A percentile compares a stretch with the other conserved stretches of the same genome.
Conservation (phyloP, 2,329 filamentous ascomycete genomes). For the Apiospora malaysiana region DNA sequence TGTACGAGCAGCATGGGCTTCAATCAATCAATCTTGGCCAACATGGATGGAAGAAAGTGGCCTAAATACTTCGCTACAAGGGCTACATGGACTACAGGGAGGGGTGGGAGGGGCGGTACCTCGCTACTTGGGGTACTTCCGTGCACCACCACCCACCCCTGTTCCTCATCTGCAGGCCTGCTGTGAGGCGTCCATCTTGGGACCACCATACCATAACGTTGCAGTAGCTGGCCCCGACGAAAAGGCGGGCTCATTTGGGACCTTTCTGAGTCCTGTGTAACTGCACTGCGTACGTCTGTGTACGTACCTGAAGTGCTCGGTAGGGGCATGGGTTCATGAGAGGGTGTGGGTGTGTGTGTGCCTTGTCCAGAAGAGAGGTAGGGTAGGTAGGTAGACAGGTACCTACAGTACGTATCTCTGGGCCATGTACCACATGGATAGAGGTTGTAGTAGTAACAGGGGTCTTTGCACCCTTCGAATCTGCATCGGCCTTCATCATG, state of each 20-base stretch:
- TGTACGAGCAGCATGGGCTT: slow-evolving; percentile 1
- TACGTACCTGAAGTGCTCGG: slow-evolving; percentile 4
- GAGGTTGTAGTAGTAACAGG: neutral
- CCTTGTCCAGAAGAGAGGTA: neutral
- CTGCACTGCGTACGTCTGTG: slow-evolving; percentile 15
- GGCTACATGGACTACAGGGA: too few relatives aligned
- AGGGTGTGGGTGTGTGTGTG: neutral
- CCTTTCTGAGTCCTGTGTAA: slow-evolving; percentile 15
- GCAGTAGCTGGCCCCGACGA: slow-evolving; percentile 26
- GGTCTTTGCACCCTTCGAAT: slow-evolving; percentile 17
- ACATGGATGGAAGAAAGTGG: neutral
- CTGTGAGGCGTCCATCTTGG: slow-evolving; percentile 21
- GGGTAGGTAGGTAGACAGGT: too few relatives aligned
- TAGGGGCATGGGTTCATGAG: slow-evolving; percentile 13
- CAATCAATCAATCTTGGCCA: too few relatives aligned
- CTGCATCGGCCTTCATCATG: slow-evolving; percentile 21
- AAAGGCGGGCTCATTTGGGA: slow-evolving; percentile 24
- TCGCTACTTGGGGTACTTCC: slow-evolving; percentile 21
- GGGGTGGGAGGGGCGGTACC: neutral
- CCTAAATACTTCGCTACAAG: slow-evolving; percentile 17
- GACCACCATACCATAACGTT: slow-evolving; percentile 22
- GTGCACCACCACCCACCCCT: slow-evolving; percentile 14
- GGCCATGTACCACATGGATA: slow-evolving; percentile 3
- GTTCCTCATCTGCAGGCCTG: slow-evolving; percentile 23
- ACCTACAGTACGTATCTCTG: slow-evolving; percentile 2